These are phyloP conservation scores for Rauvolfia tetraphylla DNA, from an alignment of 257 asterid genomes.

Conservation along the genomic window DNA sequence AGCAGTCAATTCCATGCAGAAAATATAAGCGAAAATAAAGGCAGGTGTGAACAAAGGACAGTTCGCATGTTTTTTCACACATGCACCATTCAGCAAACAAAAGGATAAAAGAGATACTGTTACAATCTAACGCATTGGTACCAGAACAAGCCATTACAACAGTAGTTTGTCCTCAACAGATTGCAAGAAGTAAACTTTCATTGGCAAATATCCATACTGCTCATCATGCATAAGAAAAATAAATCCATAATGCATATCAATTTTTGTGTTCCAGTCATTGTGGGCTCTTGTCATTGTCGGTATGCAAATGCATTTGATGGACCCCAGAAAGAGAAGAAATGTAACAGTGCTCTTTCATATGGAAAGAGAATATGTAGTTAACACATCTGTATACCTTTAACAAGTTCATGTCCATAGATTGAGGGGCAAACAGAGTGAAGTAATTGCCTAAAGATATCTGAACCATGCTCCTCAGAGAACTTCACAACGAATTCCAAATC, in stretches of 20 bases:
- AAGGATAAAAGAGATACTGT: neutral
- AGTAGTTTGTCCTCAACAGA: neutral
- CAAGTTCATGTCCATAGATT: constrained; percentile 95
- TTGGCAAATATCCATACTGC: neutral
- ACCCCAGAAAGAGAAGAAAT: constrained; percentile 6
- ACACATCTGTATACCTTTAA: constrained; percentile 58
- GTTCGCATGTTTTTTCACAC: neutral
- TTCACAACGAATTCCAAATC: constrained; percentile 87
- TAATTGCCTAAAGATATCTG: constrained; percentile 72
- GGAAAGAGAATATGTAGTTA: constrained; percentile 6
- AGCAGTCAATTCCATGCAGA: neutral
- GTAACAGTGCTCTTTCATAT: neutral
- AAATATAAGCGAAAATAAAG: neutral
- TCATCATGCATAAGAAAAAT: neutral
- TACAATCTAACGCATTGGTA: neutral
- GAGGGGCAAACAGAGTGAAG: constrained; percentile 95
- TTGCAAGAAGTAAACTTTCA: neutral
- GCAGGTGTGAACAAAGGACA: neutral
- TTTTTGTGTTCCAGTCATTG: neutral
- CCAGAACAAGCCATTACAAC: neutral
- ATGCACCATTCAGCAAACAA: neutral
- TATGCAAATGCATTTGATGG: neutral
- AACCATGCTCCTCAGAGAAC: constrained; percentile 85
- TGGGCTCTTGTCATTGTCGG: neutral
- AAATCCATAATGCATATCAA: neutral